A percentile compares a stretch with the other conserved stretches of the same genome.
Conservation (phyloP, 2,329 filamentous ascomycete genomes). For the Pseudogymnoascus sp. region DNA sequence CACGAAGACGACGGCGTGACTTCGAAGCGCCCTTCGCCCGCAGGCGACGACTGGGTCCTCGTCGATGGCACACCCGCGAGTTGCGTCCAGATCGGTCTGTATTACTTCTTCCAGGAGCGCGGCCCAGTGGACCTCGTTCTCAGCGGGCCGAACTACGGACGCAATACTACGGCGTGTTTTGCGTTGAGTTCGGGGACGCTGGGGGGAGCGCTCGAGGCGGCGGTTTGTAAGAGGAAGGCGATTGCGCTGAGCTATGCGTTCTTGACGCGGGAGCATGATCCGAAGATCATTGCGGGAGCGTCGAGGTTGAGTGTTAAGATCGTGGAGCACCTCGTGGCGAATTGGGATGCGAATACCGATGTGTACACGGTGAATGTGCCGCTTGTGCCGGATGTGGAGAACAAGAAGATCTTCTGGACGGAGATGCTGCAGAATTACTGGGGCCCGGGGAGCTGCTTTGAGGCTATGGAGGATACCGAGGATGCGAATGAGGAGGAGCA, state of each 20-base stretch:
- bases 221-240: constrained; percentile 58
- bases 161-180: constrained; percentile 75
- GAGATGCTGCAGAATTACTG: constrained; percentile 87
- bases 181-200: constrained; percentile 70
- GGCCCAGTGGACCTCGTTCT: constrained; percentile 70
- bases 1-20: constrained; percentile 59
- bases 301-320: constrained; percentile 66
- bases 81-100: constrained; percentile 73
- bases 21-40: constrained; percentile 48
- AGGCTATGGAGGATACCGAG: constrained; percentile 62
- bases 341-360: constrained; percentile 68
- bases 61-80: constrained; percentile 75
- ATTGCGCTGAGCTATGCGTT: constrained; percentile 90
- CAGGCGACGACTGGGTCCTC: constrained; percentile 68
- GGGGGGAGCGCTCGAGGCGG: constrained; percentile 69
- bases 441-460: constrained; percentile 76
- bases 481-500: constrained; percentile 64
- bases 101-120: constrained; percentile 67
- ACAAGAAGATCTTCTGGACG: constrained; percentile 70
- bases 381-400: constrained; percentile 65
- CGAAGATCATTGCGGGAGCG: constrained; percentile 69
- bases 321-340: constrained; percentile 67
- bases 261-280: constrained; percentile 76
- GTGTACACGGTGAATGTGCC: constrained; percentile 92
- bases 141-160: constrained; percentile 74